Evolutionary conservation across 2,329 filamentous ascomycete genomes (phyloP).

Genomic region (Penicillium sp.): DNA sequence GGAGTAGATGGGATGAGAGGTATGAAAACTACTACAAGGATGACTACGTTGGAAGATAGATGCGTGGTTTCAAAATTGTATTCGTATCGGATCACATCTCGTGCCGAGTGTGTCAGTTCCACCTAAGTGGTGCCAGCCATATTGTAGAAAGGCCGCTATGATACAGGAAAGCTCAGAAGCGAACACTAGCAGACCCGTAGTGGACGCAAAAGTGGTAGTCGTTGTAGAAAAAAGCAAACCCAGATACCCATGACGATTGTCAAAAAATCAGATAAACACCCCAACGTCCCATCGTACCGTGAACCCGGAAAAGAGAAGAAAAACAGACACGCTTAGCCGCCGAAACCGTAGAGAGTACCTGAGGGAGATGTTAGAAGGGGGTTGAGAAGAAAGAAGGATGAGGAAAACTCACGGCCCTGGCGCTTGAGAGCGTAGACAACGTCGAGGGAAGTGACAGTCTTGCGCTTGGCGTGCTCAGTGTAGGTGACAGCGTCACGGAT

Average conservation of each 20-base stretch:
- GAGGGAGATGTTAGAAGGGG: conserved; percentile 24
- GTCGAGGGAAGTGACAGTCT: conserved; percentile 60
- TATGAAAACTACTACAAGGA: conserved; percentile 7
- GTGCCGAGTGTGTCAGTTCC: conserved; percentile 20
- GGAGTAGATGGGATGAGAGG: no score
- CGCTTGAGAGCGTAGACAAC: conserved; percentile 68
- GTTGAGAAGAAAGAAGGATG: not conserved
- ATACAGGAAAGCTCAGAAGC: conserved; percentile 46
- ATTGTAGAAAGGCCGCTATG: conserved; percentile 45
- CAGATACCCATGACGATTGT: conserved; percentile 48
- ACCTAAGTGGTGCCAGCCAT: conserved; percentile 41
- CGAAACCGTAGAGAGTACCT: conserved; percentile 84
- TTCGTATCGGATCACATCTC: conserved; percentile 40
- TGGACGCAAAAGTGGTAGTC: conserved; percentile 45
- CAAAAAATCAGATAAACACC: conserved; percentile 47
- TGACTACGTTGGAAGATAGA: conserved; percentile 7
- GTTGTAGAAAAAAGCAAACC: conserved; percentile 45
- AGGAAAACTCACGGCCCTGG: conserved; percentile 56
- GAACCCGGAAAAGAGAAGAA: conserved; percentile 47
- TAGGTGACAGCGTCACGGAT: conserved; percentile 80
- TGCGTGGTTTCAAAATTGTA: conserved; percentile 30
- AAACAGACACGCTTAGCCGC: conserved; percentile 66
- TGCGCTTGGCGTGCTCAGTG: conserved; percentile 80
- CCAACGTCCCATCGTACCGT: conserved; percentile 51
- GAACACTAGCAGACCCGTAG: conserved; percentile 45